phyloP scores from a whole-genome alignment of 176 grass and related monocot genomes.

The Oryza meyeriana region DNA sequence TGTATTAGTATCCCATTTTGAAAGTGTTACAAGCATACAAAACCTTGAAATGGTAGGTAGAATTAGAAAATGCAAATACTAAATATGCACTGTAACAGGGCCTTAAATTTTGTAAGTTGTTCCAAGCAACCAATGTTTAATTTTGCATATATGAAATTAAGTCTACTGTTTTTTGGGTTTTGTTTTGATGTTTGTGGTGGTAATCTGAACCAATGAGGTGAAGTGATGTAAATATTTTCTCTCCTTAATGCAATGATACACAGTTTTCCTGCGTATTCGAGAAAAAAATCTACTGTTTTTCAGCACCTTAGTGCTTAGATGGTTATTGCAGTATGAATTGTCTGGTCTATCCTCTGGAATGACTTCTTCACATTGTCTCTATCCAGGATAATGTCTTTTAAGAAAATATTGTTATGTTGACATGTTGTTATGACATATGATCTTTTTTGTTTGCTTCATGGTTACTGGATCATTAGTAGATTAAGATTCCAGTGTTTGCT shows the following conservation, averaged over 20 bases:
- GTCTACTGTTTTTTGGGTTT: too few relatives aligned
- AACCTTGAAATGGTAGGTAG: background rate
- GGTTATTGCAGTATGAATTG: background rate
- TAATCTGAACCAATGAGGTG: too few relatives aligned
- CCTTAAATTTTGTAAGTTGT: too few relatives aligned
- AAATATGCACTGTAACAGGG: background rate
- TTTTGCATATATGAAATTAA: background rate
- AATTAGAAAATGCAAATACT: background rate
- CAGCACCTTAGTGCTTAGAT: background rate
- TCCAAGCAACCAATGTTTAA: too few relatives aligned
- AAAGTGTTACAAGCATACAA: background rate
- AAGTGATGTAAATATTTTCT: too few relatives aligned
- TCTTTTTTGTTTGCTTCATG: background rate
- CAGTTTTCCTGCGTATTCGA: too few relatives aligned
- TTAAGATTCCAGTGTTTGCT: background rate
- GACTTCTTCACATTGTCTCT: background rate
- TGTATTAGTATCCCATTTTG: constrained; percentile 7
- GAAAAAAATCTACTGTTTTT: too few relatives aligned
- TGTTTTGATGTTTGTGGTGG: too few relatives aligned
- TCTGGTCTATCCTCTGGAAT: background rate
- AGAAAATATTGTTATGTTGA: constrained; percentile 1
- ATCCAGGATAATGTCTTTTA: background rate
- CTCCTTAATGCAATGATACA: too few relatives aligned
- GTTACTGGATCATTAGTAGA: constrained; percentile 1
- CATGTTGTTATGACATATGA: constrained; percentile 9